Base-by-base conservation (phyloP, 1,139 yeast species). In the Oligophagozyma castellii region DNA sequence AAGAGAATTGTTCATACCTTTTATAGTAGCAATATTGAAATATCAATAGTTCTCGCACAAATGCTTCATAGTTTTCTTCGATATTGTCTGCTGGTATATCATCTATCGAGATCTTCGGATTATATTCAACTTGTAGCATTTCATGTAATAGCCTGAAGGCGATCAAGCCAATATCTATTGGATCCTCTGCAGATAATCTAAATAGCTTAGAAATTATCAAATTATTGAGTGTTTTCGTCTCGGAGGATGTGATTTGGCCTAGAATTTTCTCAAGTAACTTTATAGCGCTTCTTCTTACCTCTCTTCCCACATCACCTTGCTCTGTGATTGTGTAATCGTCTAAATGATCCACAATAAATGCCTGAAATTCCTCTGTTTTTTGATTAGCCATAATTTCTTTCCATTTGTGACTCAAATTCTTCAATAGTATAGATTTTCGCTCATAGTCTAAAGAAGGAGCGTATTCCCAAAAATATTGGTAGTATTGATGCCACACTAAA, bases 271-370 rank as follows among this genome's bases (percentile, higher is more conserved):
- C 33, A 5, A 75, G 46, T 4, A 70, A 46, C 5, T 46, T 36
- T 5, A 76, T 51, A 1, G 73, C 58, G 0, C 73, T 64, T 2
- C 49, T 42, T 29, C 95, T 60, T 1, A 83, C 67, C 47, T 73
- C 67, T 22, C 83, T 70, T 2, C 95, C 95, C 10, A 76, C 80
- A 51, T 77, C 89, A 12, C 89, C 89, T 47, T 72, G 78, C 29
- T 68, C 70, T 0, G 83, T 73, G 3, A 64, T 55, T 0, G 84
- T 71, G 42, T 76, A 75, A 40, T 77, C 86, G 38, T 73, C 71
- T 23, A 76, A 50, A 24, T 63, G 56, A 3, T 35, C 34, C 1
- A 50, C 22, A 4, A 56, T 14, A 10, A 26, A 32, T 10, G 14
- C 16, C 5, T 37, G 31, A 15, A 40, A 25, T 3, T 18, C 5